Base-by-base conservation (phyloP, 2,329 filamentous ascomycete species). In the Aspergillus spinulosporus region DNA sequence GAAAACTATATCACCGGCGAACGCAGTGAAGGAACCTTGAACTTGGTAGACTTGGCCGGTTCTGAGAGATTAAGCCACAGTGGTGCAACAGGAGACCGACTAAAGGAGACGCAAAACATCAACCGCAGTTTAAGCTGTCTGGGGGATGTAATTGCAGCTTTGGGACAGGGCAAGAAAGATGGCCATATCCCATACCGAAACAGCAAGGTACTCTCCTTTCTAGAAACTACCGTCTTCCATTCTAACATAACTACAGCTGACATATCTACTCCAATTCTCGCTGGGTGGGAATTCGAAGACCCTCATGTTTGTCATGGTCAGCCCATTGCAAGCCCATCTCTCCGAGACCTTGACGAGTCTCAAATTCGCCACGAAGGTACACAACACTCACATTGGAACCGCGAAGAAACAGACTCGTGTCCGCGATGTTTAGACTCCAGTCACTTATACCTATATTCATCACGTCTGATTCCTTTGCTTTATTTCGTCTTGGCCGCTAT, bases 281-380 rank as follows among this genome's bases (percentile, higher is more conserved):
- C 80, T 99, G 5, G 93, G 94, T 3, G 94, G 94, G 12, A 97
- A 96, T 73, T 94, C 89, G 65, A 96, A 97, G 77, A 99, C 94
- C 0, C 87, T 99, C 66, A 99, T 99, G 94, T 96, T 99, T 73
- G 91, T 97, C 72, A 97, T 97, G 92, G 89, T 96, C 55, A 94
- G 89, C 65, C 94, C 94, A 34, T 79, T 97, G 58, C 90, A 95
- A 77, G 89, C 87, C 4, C 94, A 97, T 77, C 79, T 97, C 62
- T 89, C 88, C 68, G 94, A 99, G 80, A 97, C 92, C 2, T 80
- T 97, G 71, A 96, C 92, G 44, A 97, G 92, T 80, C 80, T 99
- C 74, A 88, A 94, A 68, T 99, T 99, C 74, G 94, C 94, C 12
- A 95, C 90, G 34, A 97, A 96, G 83, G 92, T 92, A 52, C 69